Conservation (phyloP, 2,329 filamentous ascomycete genomes). For the Hymenotorrendiella dingleyae region DNA sequence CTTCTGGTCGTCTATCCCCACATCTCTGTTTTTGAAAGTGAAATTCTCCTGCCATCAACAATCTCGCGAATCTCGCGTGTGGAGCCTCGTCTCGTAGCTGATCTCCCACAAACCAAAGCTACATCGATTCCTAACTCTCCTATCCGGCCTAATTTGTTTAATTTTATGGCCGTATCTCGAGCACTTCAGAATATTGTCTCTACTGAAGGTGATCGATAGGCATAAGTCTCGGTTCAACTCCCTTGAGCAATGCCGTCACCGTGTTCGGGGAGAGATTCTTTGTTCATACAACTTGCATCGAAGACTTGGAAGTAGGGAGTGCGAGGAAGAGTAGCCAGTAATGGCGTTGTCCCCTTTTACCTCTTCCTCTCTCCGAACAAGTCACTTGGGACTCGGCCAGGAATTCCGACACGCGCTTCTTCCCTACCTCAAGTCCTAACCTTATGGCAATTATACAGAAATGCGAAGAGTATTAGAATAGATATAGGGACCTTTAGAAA, state of each 20-base stretch:
- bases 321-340: neutral
- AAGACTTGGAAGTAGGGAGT: conserved; percentile 1
- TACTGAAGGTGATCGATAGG: conserved; percentile 6
- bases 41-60: conserved; percentile 8
- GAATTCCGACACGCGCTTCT: conserved; percentile 1
- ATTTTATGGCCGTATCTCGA: conserved; percentile 10
- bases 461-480: conserved; percentile 1
- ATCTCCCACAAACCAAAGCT: conserved; percentile 9
- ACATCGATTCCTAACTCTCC: conserved; percentile 7
- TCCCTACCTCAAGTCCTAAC: conserved; percentile 1
- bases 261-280: conserved; percentile 1
- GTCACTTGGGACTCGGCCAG: neutral
- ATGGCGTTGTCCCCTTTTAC: neutral
- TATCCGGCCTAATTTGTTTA: conserved; percentile 10
- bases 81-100: conserved; percentile 7
- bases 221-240: conserved; percentile 2
- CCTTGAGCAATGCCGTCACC: neutral
- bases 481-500: conserved; percentile 1
- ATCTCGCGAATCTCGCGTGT: conserved; percentile 9
- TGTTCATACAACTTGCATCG: neutral
- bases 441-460: neutral
- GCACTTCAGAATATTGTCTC: conserved; percentile 7
- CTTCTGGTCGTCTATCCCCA: conserved; percentile 6
- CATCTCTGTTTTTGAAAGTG: conserved; percentile 10
- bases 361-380: neutral